A percentile compares a stretch with the other conserved stretches of the same genome.
Conservation (phyloP, 2,329 filamentous ascomycete species). For the Colletotrichum gloeosporioides region DNA sequence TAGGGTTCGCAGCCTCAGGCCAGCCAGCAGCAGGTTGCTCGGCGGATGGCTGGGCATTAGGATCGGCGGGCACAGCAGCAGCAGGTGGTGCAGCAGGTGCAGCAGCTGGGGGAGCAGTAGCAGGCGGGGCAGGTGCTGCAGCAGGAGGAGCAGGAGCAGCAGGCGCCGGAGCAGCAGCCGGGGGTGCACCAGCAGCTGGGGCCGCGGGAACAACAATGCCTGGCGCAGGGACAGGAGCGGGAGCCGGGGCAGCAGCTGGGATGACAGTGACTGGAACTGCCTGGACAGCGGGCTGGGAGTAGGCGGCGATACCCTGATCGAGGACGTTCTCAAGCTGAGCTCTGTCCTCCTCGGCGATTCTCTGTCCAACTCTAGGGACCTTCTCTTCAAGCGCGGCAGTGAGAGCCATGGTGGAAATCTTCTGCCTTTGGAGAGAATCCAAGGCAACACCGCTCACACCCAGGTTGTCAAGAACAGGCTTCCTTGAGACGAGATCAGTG, state of each 20-base stretch:
- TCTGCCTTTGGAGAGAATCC: slow-evolving; percentile 27
- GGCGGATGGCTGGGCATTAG: not conserved
- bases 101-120: not conserved
- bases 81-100: not conserved
- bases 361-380: slow-evolving; percentile 29
- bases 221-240: not conserved
- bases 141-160: not conserved
- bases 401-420: slow-evolving; percentile 24
- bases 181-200: not conserved
- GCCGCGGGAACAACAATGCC: not conserved
- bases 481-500: slow-evolving; percentile 26
- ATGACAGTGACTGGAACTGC: not conserved
- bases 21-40: not conserved
- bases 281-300: slow-evolving; percentile 10
- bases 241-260: not conserved
- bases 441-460: slow-evolving; percentile 28
- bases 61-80: not conserved
- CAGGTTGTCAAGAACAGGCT: slow-evolving; percentile 29
- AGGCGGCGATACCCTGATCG: slow-evolving; percentile 25
- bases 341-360: slow-evolving; percentile 28
- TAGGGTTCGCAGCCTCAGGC: not conserved
- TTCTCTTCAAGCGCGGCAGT: slow-evolving; percentile 29
- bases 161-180: not conserved
- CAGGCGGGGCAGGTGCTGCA: not conserved
- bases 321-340: slow-evolving; percentile 26